Evolutionary conservation across 2,329 filamentous ascomycete species (phyloP).

Genomic region (Fusarium sp.): DNA sequence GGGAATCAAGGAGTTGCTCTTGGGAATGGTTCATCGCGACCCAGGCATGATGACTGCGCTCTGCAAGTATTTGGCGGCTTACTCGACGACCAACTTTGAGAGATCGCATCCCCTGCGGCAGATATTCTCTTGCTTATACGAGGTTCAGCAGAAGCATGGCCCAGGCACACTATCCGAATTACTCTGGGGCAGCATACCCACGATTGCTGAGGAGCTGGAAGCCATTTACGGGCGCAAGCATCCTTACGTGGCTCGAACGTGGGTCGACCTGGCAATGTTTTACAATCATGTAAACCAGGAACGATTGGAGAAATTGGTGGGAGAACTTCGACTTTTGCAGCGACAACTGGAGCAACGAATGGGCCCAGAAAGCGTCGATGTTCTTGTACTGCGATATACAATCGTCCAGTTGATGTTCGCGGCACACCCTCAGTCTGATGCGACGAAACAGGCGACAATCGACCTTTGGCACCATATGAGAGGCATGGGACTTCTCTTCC

Average conservation of each 20-base stretch:
- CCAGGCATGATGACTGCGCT: constrained; percentile 58
- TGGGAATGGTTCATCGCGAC: constrained; percentile 58
- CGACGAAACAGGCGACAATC: constrained; percentile 50
- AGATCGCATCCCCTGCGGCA: constrained; percentile 56
- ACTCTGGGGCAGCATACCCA: constrained; percentile 55
- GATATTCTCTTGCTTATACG: constrained; percentile 57
- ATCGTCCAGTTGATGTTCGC: constrained; percentile 55
- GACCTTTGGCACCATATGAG: constrained; percentile 54
- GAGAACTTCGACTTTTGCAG: constrained; percentile 52
- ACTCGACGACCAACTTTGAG: constrained; percentile 57
- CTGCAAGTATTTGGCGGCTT: constrained; percentile 58
- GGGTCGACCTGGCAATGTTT: constrained; percentile 56
- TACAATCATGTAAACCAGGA: constrained; percentile 53
- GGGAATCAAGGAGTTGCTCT: constrained; percentile 55
- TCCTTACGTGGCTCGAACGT: constrained; percentile 56
- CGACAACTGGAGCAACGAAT: constrained; percentile 51
- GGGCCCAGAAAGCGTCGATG: constrained; percentile 50
- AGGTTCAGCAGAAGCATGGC: constrained; percentile 59
- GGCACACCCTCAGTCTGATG: constrained; percentile 48
- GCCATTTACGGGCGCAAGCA: constrained; percentile 57
- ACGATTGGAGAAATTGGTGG: constrained; percentile 51
- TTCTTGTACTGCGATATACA: constrained; percentile 54
- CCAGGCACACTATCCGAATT: constrained; percentile 56
- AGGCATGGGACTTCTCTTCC: constrained; percentile 50
- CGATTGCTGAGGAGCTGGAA: constrained; percentile 57